Percentiles rank a stretch among this genome's conserved stretches.
phyloP scores from a whole-genome alignment of 2,329 filamentous ascomycete genomes.

The Beauveria sp. region DNA sequence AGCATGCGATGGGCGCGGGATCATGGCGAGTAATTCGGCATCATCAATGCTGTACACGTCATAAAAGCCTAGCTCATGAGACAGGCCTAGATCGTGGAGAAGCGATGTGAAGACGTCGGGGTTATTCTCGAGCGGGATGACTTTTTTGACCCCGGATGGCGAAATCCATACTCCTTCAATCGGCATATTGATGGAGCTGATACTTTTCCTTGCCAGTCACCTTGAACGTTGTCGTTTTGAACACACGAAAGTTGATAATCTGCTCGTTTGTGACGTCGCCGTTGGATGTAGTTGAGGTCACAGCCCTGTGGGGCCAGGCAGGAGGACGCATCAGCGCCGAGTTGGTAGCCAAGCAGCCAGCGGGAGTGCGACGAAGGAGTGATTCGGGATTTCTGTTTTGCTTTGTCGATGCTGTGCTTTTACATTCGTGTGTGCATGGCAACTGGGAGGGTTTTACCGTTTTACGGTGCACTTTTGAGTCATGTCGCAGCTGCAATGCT shows the following conservation, averaged over 20 bases:
- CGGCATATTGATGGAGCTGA: constrained; percentile 19
- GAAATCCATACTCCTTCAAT: constrained; percentile 23
- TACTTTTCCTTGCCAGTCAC: neutral
- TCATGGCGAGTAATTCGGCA: constrained; percentile 62
- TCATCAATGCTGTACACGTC: constrained; percentile 80
- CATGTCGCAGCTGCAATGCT: too few species aligned
- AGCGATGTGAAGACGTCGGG: constrained; percentile 72
- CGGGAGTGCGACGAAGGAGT: neutral
- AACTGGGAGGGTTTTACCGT: too few species aligned
- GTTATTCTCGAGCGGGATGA: constrained; percentile 49
- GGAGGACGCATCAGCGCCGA: neutral
- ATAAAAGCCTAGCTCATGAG: constrained; percentile 61
- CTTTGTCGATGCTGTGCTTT: too few species aligned
- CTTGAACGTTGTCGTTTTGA: neutral
- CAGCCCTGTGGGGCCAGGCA: constrained; percentile 1
- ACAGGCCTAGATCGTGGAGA: constrained; percentile 63
- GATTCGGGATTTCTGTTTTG: too few species aligned
- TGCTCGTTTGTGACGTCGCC: neutral
- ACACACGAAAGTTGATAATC: neutral
- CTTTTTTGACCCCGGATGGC: constrained; percentile 25
- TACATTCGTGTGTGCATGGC: too few species aligned
- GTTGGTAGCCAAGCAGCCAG: neutral
- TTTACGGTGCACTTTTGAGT: too few species aligned
- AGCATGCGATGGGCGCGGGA: constrained; percentile 65
- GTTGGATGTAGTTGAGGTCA: neutral